These are phyloP conservation scores for Melaleuca quinquenervia DNA, from an alignment of 345 rosid genomes.

Conservation along the genomic window DNA sequence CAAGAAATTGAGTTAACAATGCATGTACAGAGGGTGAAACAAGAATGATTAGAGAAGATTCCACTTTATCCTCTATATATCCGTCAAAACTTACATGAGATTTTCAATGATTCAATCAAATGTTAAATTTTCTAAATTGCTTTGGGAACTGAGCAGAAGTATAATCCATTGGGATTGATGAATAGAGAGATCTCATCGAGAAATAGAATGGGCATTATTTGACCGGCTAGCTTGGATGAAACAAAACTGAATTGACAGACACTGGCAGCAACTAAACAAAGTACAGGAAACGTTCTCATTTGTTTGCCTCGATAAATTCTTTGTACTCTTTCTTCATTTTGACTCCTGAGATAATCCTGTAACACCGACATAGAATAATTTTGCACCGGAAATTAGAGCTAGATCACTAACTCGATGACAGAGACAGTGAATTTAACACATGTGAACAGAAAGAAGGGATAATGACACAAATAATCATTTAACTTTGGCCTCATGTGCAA, in stretches of 20 bases:
- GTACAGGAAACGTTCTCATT: constrained; percentile 21
- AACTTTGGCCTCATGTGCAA: too few relatives aligned
- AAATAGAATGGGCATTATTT: constrained; percentile 12
- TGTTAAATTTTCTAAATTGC: background rate
- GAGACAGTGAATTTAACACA: background rate
- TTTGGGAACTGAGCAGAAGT: background rate
- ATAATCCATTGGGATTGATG: background rate
- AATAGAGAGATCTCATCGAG: background rate
- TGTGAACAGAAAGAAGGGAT: background rate
- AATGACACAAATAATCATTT: too few relatives aligned
- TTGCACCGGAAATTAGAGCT: background rate
- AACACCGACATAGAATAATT: background rate
- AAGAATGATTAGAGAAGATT: background rate
- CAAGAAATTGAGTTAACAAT: background rate
- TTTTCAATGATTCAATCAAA: background rate
- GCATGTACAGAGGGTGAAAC: background rate
- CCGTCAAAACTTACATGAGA: background rate
- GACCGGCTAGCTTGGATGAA: constrained; percentile 5
- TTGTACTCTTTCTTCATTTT: constrained; percentile 96
- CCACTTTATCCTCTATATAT: background rate
- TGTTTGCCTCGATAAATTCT: constrained; percentile 76
- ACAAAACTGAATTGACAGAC: constrained; percentile 26
- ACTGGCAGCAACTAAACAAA: background rate
- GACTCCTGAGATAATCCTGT: constrained; percentile 77
- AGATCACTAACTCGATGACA: background rate